Base-by-base conservation (phyloP, 2,329 filamentous ascomycete genomes). In the Fusarium brevicatenulatum region DNA sequence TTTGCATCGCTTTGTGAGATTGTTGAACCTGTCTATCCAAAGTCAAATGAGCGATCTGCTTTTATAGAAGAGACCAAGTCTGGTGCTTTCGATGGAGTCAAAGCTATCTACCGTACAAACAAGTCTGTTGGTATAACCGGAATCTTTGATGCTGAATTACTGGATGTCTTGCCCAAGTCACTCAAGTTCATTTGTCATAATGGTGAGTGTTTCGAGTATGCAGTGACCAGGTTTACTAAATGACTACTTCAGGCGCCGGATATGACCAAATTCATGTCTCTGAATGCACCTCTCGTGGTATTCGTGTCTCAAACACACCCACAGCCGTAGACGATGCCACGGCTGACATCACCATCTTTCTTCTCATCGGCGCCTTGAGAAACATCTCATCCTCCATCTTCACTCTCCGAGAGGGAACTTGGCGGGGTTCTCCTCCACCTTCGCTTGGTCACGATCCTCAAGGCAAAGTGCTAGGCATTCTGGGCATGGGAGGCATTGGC, bases 401-500 rank as follows among this genome's bases (percentile, higher is more conserved):
- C 8, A 85, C 88, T 18, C 85, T 95, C 15, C 89, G 94, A 40
- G 84, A 86, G 28, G 90, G 91, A 2, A 83, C 89, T 64, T 97
- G 93, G 92, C 87, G 89, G 58, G 92, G 92, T 8, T 80, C 81
- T 9, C 84, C 86, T 6, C 80, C 84, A 11, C 86, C 88, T 2
- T 86, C 91, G 2, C 83, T 90, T 10, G 94, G 93, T 18, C 92
- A 93, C 78, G 93, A 96, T 78, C 93, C 93, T 3, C 86, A 93
- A 80, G 93, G 92, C 40, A 96, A 95, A 81, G 84, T 91, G 3
- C 86, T 97, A 9, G 94, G 94, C 1, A 94, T 97, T 67, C 81
- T 97, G 44, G 94, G 94, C 11, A 95, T 96, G 93, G 94, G 94
- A 25, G 93, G 94, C 5, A 96, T 97, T 68, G 94, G 94, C 1